A percentile compares a stretch with the other conserved stretches of the same genome.
Conservation (phyloP, 1,284 basidiomycete species). For the Rhodotorula sp. region DNA sequence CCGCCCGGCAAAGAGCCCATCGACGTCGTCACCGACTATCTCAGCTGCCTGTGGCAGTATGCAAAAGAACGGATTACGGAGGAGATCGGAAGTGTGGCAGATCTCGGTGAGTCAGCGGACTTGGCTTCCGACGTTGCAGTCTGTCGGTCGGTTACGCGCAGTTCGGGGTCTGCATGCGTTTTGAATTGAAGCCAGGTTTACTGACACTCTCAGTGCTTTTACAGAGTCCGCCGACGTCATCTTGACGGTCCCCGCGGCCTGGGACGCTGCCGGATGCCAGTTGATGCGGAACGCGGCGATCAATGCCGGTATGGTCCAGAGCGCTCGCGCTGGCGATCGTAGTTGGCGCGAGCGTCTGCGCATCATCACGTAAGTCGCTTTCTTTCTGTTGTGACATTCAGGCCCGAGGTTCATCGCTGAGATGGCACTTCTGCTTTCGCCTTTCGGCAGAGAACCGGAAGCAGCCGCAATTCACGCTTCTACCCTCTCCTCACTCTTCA, state of each 20-base stretch:
- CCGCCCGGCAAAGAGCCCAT: constrained; percentile 71
- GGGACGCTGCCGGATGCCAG: constrained; percentile 75
- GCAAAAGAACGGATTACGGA: constrained; percentile 77
- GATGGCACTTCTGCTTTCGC: not conserved
- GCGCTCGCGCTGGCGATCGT: constrained; percentile 65
- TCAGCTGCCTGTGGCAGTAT: constrained; percentile 75
- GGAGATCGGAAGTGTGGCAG: constrained; percentile 75
- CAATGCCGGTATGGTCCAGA: constrained; percentile 69
- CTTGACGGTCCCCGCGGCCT: constrained; percentile 77
- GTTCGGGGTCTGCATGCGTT: no score
- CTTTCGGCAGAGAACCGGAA: constrained; percentile 63
- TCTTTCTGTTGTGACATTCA: constrained; percentile 5
- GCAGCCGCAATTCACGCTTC: constrained; percentile 81
- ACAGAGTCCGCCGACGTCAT: constrained; percentile 76
- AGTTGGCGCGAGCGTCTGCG: constrained; percentile 72
- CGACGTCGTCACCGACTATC: constrained; percentile 73
- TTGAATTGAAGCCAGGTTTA: no score
- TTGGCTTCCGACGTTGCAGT: not conserved
- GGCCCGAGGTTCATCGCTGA: not conserved
- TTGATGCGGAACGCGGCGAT: constrained; percentile 79
- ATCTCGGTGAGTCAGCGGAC: constrained; percentile 60
- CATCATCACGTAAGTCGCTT: constrained; percentile 64
- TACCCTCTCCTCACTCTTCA: constrained; percentile 69
- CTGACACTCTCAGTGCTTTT: no score
- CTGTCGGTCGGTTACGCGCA: not conserved